Percentiles rank a stretch among this genome's conserved stretches.
phyloP scores from a whole-genome alignment of 2,329 filamentous ascomycete species.

The Teratosphaeria gauchensis region DNA sequence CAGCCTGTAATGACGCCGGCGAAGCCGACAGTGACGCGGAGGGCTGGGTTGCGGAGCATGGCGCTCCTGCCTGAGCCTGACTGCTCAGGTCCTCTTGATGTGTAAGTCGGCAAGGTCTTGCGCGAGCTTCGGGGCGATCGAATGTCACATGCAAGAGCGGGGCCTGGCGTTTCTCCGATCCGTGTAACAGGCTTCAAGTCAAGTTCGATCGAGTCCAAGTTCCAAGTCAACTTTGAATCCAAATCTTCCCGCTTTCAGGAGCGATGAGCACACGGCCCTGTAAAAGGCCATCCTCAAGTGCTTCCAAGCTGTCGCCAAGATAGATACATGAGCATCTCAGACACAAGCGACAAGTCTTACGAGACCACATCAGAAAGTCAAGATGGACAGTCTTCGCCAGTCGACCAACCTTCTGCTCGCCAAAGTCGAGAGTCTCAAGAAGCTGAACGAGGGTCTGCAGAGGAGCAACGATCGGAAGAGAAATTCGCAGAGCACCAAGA shows the following conservation, averaged over 20 bases:
- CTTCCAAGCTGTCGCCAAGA: not conserved
- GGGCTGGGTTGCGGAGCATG: not conserved
- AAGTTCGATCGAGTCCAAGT: too few species aligned
- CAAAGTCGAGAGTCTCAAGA: not conserved
- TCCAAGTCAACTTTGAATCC: too few species aligned
- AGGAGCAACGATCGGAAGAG: not conserved
- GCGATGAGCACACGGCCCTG: too few species aligned
- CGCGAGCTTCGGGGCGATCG: too few species aligned
- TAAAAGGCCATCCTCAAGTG: too few species aligned
- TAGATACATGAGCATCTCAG: not conserved
- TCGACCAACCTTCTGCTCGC: not conserved
- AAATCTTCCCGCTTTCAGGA: too few species aligned
- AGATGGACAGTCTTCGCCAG: conserved; percentile 1
- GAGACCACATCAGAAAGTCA: not conserved
- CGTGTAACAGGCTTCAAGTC: too few species aligned
- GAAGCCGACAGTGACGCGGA: conserved; percentile 3
- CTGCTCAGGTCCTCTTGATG: too few species aligned
- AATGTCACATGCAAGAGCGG: too few species aligned
- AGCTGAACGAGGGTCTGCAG: not conserved
- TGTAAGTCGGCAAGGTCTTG: too few species aligned
- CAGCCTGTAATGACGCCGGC: conserved; percentile 1
- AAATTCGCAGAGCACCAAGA: not conserved
- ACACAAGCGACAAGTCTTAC: not conserved
- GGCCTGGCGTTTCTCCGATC: too few species aligned
- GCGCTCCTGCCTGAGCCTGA: not conserved